Conservation (phyloP, 192 early-diverging fungal species). For the Podila verticillata region DNA sequence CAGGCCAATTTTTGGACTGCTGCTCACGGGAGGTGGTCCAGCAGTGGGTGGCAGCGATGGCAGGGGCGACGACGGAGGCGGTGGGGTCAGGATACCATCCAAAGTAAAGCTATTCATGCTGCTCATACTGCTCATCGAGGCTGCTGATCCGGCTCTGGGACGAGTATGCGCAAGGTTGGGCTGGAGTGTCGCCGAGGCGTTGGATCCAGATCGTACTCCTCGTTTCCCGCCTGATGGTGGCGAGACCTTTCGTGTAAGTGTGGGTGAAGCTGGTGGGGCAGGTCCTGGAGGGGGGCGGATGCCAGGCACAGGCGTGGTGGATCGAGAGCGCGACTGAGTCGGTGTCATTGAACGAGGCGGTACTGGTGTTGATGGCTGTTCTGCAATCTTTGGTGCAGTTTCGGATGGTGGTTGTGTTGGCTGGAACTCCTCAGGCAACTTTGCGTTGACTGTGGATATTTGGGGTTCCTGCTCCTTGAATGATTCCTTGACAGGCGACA, state of each 20-base stretch:
- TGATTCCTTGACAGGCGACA: neutral
- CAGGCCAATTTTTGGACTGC: neutral
- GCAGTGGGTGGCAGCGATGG: neutral
- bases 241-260: slow-evolving; percentile 13
- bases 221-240: slow-evolving; percentile 19
- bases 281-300: slow-evolving; percentile 38
- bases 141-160: slow-evolving; percentile 19
- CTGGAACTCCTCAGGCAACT: no score
- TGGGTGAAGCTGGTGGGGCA: slow-evolving; percentile 12
- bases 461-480: neutral
- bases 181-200: neutral
- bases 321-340: slow-evolving; percentile 8
- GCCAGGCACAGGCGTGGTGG: slow-evolving; percentile 21
- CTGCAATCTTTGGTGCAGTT: neutral
- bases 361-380: neutral
- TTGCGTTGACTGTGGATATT: neutral
- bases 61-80: slow-evolving; percentile 2
- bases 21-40: neutral
- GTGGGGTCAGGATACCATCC: slow-evolving; percentile 5
- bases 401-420: neutral
- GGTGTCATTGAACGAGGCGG: slow-evolving; percentile 11
- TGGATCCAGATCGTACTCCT: slow-evolving; percentile 4
- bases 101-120: slow-evolving; percentile 25
- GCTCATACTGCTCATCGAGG: slow-evolving; percentile 14
- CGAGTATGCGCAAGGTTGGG: slow-evolving; percentile 5